Conservation (phyloP, 805 yeast species). For the Myxozyma melibiosi region DNA sequence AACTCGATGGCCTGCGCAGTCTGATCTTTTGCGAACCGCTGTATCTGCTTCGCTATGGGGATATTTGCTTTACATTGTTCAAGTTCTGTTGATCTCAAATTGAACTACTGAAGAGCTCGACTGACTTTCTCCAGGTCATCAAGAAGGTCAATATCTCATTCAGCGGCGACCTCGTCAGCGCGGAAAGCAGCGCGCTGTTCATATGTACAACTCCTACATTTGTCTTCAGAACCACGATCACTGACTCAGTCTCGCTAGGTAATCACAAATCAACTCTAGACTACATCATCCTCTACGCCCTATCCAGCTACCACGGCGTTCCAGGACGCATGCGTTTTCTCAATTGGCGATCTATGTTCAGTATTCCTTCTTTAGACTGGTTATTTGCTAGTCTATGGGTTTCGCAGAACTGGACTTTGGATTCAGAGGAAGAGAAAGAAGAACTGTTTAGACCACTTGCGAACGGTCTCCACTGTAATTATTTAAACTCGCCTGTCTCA, state of each 20-base stretch:
- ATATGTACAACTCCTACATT: conserved; percentile 11
- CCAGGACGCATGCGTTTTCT: conserved; percentile 20
- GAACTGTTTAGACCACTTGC: not conserved
- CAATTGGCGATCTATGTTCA: conserved; percentile 21
- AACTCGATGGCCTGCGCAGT: not conserved
- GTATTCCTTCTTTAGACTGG: conserved; percentile 24
- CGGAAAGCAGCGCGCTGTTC: conserved; percentile 16
- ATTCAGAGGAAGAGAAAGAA: conserved; percentile 7
- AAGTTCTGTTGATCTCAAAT: too few species aligned
- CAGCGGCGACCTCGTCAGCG: conserved; percentile 29
- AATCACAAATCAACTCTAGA: conserved; percentile 22
- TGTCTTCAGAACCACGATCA: not conserved
- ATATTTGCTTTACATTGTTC: conserved; percentile 10
- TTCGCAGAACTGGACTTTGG: conserved; percentile 28
- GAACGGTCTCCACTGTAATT: conserved; percentile 9
- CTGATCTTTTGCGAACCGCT: not conserved
- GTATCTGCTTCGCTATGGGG: conserved; percentile 28
- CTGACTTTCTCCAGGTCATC: conserved; percentile 15
- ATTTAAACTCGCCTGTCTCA: not conserved
- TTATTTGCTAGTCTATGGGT: conserved; percentile 21
- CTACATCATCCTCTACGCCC: conserved; percentile 20
- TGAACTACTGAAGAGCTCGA: too few species aligned
- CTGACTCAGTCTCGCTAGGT: conserved; percentile 9
- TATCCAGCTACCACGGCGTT: conserved; percentile 20
- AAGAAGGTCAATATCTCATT: conserved; percentile 24